phyloP scores from a whole-genome alignment of 1,284 basidiomycete genomes.

The Leccinum insigne region DNA sequence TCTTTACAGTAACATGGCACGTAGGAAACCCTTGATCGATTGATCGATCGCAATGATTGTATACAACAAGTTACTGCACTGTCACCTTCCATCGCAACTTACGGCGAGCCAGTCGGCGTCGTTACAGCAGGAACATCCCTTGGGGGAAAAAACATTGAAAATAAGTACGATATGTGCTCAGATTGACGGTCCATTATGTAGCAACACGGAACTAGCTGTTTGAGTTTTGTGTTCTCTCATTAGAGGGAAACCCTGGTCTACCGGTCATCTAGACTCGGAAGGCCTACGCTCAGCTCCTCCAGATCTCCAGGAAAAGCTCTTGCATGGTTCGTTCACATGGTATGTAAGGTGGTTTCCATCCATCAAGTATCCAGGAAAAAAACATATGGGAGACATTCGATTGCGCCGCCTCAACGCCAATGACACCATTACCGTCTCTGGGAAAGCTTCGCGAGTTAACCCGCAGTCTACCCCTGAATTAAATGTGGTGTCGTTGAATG shows the following conservation, averaged over 20 bases:
- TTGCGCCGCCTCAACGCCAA: not conserved
- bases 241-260: not conserved
- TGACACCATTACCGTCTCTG: not conserved
- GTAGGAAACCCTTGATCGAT: not conserved
- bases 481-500: not conserved
- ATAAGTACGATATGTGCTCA: not conserved
- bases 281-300: not conserved
- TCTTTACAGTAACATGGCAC: not conserved
- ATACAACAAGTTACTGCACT: not conserved
- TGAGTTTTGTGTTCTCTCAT: not conserved
- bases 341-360: not conserved
- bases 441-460: not conserved
- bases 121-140: not conserved
- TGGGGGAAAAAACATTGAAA: not conserved
- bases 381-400: not conserved
- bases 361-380: not conserved
- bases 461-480: not conserved
- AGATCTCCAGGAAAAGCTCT: not conserved
- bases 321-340: not conserved
- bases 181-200: not conserved
- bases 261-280: not conserved
- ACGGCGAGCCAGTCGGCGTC: not conserved
- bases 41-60: not conserved
- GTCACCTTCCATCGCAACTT: not conserved
- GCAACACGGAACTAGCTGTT: not conserved